A percentile compares a stretch with the other conserved stretches of the same genome.
These are phyloP conservation scores for Suillus occidentalis DNA, from an alignment of 768 basidiomycete genomes.

Conservation along the genomic window DNA sequence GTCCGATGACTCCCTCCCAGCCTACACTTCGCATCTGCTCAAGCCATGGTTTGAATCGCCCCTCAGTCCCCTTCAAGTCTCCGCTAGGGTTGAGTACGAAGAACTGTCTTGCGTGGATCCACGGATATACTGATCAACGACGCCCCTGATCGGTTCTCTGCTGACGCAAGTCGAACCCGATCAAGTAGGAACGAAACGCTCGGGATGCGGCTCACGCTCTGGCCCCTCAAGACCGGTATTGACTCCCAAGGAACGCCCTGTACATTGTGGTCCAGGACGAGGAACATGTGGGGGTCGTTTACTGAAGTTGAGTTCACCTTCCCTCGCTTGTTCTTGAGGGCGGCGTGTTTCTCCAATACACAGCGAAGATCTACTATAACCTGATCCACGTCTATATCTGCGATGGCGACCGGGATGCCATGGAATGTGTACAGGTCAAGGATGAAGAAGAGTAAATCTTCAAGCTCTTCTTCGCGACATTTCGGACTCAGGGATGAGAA, in stretches of 20 bases:
- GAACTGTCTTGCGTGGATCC: conserved; percentile 68
- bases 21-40: conserved; percentile 67
- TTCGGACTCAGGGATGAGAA: conserved; percentile 81
- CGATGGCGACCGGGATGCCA: conserved; percentile 82
- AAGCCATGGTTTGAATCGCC: conserved; percentile 78
- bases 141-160: conserved; percentile 11
- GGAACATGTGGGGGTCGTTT: conserved; percentile 74
- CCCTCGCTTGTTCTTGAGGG: conserved; percentile 31
- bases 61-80: conserved; percentile 83
- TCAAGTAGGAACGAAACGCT: conserved; percentile 87
- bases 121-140: conserved; percentile 51
- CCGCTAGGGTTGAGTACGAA: conserved; percentile 92
- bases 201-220: conserved; percentile 91
- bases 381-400: conserved; percentile 90
- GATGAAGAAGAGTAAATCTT: conserved; percentile 92
- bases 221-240: conserved; percentile 78
- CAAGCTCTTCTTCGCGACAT: conserved; percentile 90
- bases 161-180: conserved; percentile 59
- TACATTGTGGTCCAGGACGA: conserved; percentile 87
- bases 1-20: conserved; percentile 83
- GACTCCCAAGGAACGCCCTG: conserved; percentile 96
- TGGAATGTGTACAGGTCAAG: conserved; percentile 94
- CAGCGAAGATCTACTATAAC: conserved; percentile 82
- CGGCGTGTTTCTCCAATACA: conserved; percentile 71
- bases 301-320: conserved; percentile 24